Conservation (phyloP, 1,139 yeast genomes). For the Eremothecium cymbalariae region DNA sequence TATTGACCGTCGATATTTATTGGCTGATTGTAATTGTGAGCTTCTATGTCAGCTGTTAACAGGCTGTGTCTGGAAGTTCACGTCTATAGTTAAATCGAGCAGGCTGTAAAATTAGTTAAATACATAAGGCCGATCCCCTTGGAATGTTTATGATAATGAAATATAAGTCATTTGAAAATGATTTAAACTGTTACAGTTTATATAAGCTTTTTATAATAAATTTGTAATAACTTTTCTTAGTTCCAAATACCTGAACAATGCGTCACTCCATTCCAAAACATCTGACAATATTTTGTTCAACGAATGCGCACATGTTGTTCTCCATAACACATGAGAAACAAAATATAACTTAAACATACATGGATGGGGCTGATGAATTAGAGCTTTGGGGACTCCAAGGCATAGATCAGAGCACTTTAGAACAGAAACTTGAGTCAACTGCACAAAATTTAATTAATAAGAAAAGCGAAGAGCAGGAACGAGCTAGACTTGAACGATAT, state of each 20-base stretch:
- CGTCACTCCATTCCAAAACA: not conserved
- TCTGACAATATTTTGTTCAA: no score
- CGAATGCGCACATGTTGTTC: not conserved
- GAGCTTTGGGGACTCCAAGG: conserved; percentile 41
- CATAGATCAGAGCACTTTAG: conserved; percentile 71
- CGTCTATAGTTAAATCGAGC: no score
- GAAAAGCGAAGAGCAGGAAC: conserved; percentile 66
- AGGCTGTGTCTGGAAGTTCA: no score
- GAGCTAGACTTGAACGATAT: conserved; percentile 63
- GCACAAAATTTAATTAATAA: conserved; percentile 57
- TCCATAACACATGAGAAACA: not conserved
- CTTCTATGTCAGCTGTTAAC: no score
- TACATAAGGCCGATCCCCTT: no score
- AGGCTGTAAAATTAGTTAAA: no score
- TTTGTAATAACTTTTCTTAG: not conserved
- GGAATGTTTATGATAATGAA: no score
- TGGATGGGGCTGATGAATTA: conserved; percentile 20
- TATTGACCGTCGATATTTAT: no score
- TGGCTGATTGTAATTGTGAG: no score
- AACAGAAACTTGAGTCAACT: conserved; percentile 55
- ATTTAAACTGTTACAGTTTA: no score
- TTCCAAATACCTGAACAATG: not conserved
- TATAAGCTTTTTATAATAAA: no score
- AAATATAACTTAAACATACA: conserved; percentile 6
- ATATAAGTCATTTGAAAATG: no score